These are phyloP conservation scores for Rosa hybrid DNA, from an alignment of 331 rosid genomes.

Conservation along the genomic window DNA sequence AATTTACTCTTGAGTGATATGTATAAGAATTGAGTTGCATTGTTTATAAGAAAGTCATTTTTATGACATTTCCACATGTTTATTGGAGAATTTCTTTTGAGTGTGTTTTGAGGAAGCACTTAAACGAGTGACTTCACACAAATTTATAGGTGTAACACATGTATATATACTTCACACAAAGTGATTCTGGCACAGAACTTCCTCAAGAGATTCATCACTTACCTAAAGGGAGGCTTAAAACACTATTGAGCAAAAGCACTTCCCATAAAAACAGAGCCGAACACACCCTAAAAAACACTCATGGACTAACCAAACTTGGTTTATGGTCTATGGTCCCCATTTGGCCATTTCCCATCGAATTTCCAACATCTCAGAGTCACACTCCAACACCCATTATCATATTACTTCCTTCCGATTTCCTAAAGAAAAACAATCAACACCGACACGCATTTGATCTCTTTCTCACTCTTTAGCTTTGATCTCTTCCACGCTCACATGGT, in stretches of 20 bases:
- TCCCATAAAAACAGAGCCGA: background rate
- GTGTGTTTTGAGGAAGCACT: too few species aligned
- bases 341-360: background rate
- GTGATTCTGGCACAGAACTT: too few species aligned
- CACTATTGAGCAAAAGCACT: background rate
- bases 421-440: conserved; percentile 1
- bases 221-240: background rate
- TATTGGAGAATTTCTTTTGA: too few species aligned
- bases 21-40: too few species aligned
- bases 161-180: too few species aligned
- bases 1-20: too few species aligned
- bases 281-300: background rate
- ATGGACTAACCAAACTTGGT: background rate
- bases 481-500: conserved; percentile 3
- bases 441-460: conserved; percentile 6
- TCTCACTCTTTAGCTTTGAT: background rate
- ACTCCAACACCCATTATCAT: background rate
- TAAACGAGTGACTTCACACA: too few species aligned
- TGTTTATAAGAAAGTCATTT: too few species aligned
- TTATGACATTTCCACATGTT: too few species aligned
- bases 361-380: background rate
- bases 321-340: background rate
- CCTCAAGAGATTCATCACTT: background rate
- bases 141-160: too few species aligned
- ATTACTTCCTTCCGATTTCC: background rate